Base-by-base conservation (phyloP, 2,329 filamentous ascomycete genomes). In the Colletotrichum navitas region DNA sequence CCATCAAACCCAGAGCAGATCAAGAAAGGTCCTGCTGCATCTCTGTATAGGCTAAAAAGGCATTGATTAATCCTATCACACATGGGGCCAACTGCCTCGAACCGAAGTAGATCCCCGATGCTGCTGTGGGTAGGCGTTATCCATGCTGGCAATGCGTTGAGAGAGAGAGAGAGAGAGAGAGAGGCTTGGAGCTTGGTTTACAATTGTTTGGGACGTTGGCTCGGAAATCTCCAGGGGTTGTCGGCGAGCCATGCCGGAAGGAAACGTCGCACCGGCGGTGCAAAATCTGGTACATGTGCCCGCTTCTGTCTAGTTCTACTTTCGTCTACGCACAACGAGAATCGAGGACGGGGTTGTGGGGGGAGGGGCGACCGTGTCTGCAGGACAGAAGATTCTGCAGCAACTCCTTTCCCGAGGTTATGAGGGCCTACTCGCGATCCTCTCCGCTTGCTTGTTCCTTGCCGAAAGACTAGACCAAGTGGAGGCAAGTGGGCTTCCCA, bases 341-440 rank as follows among this genome's bases (percentile, higher is more conserved):
- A 65, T 68, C 58, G 59, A 68, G 21, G 47, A 68, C 59, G 68
- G 68, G 65, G 65, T 71, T 63, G 65, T 68, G 68, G 68, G 68
- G 58, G 64, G 45, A 4, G 41, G 43, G 41, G 41, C 6, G 21
- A n/a, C 14, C 45, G 65, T 63, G 54, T 71, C 68, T 71, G 68
- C 68, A 68, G 60, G 65, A 68, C 68, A 63, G 47, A 68, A 71
- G 68, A 71, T 63, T 71, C 68, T 71, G 65, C 68, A 71, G 54
- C 59, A 55, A 71, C 52, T 68, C 68, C 65, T 51, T 36, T 71
- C 49, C 65, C 68, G 59, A 71, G 65, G 68, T 71, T 71, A 55
- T 41, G 60, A 60, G 47, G 47, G 60, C 29, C 59, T 16, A 24
- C 39, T 69, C 65, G 55, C 65, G 54, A 71, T 69, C 24, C 64